Evolutionary conservation across 306 rosid genomes (phyloP).

Genomic region (Oxytropis ochrocephala): DNA sequence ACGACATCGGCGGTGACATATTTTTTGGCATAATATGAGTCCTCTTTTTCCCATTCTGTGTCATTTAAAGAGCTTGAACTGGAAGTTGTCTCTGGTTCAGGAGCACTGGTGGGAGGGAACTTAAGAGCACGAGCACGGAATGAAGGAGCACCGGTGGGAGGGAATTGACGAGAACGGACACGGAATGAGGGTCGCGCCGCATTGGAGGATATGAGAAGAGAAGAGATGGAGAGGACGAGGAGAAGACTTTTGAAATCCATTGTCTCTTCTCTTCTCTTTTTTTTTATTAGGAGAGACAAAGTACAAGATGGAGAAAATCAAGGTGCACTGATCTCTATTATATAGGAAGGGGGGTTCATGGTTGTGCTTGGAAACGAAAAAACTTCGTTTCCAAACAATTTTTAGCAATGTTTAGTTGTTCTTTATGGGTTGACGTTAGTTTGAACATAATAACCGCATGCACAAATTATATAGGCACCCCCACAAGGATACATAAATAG

Average conservation of each 20-base stretch:
- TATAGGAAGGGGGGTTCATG: background rate
- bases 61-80: background rate
- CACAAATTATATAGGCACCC: background rate
- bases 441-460: background rate
- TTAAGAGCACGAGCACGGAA: background rate
- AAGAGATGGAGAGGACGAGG: constrained; percentile 21
- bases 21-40: no score
- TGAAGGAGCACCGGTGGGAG: background rate
- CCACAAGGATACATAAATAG: background rate
- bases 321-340: background rate
- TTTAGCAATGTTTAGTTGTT: background rate
- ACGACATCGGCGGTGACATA: background rate
- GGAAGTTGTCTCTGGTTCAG: background rate
- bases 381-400: background rate
- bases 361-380: background rate
- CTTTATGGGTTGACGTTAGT: background rate
- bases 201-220: background rate
- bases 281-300: background rate
- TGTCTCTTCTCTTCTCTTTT: constrained; percentile 20
- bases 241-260: constrained; percentile 19
- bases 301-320: background rate
- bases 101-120: background rate
- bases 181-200: no score
- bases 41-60: background rate
- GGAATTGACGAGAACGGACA: background rate